Evolutionary conservation across 1,284 basidiomycete species (phyloP), one percentile per base, ranked within the genome.

Genomic region (Malassezia slooffiae): DNA sequence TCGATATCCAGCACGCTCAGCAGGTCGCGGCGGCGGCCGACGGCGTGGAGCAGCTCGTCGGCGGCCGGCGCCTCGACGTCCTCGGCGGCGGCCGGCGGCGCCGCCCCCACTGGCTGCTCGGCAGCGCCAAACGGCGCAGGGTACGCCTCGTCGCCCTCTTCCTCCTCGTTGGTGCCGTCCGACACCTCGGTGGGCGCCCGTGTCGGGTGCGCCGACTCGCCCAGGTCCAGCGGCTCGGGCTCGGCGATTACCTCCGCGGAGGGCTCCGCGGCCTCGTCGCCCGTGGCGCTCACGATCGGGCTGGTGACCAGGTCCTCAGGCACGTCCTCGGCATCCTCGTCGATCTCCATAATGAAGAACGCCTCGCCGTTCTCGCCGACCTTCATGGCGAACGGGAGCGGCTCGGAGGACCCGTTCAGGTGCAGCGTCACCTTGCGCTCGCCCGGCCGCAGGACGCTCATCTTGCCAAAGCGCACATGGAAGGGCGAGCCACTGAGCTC

Each of bases 281-380:
- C 56, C 33, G 50, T 57, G 29, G 57, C 70, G 53, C 69, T 68
- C 43, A 55, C 36, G 21, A 70, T 58, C 17, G 93, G 93, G 71
- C 84, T 88, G 0, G 93, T 99, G 57, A 91, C 83, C 47, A 99
- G 78, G 62, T 90, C 85, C 34, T 80, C 83, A 2, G 93, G 91
- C 24, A 97, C 81, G 52, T 90, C 85, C 17, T 47, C 41, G 5
- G 38, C 38, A 5, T 51, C 47, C 13, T 57, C 60, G 34, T 93
- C 87, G 1, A 91, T 95, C 72, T 99, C 90, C 57, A 97, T 86
- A 29, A 99, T 85, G 64, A 97, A 97, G 75, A 97, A 97, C 0
- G 91, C 93, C 72, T 99, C 93, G 15, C 93, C 93, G 2, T 90
- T 86, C 51, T 97, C 91, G 32, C 89, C 88, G 55, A 97, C 90